phyloP scores from a whole-genome alignment of 2,329 filamentous ascomycete species.

The Zasmidium citrigriseum region DNA sequence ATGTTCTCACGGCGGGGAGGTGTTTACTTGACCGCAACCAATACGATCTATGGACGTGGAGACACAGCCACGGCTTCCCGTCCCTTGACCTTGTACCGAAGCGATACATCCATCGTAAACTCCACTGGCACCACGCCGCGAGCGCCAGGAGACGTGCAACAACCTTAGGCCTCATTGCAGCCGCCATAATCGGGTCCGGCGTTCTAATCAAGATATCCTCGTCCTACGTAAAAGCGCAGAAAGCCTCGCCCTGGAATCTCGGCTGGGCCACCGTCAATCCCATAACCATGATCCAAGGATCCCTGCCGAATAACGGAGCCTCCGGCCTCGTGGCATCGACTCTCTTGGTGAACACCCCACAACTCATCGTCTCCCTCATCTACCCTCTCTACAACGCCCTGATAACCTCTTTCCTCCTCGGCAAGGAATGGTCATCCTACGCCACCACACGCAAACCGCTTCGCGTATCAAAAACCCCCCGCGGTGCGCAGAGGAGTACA shows the following conservation, averaged over 20 bases:
- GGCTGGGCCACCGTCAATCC: constrained; percentile 10
- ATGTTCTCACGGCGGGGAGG: constrained; percentile 16
- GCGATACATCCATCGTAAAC: not conserved
- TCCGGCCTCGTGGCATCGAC: not conserved
- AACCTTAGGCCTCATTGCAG: constrained; percentile 7
- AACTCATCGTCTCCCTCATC: constrained; percentile 14
- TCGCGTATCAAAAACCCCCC: constrained; percentile 40
- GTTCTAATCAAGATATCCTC: too few relatives aligned
- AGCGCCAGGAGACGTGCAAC: constrained; percentile 7
- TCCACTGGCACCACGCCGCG: constrained; percentile 9
- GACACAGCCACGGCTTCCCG: not conserved
- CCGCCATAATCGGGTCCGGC: constrained; percentile 5
- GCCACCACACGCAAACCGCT: constrained; percentile 35
- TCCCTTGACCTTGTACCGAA: constrained; percentile 7
- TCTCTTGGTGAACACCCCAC: constrained; percentile 12
- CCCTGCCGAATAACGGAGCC: not conserved
- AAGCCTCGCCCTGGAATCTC: not conserved
- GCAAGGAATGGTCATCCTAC: constrained; percentile 51
- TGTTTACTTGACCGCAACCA: constrained; percentile 19
- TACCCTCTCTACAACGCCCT: constrained; percentile 19
- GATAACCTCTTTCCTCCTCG: constrained; percentile 13
- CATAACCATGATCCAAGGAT: not conserved
- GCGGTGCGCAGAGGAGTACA: constrained; percentile 39
- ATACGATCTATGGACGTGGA: constrained; percentile 11
- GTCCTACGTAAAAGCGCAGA: not conserved